A percentile compares a stretch with the other conserved stretches of the same genome.
Evolutionary conservation across 1,139 yeast species (phyloP).

Genomic region (Saccharomycopsis hybrid): DNA sequence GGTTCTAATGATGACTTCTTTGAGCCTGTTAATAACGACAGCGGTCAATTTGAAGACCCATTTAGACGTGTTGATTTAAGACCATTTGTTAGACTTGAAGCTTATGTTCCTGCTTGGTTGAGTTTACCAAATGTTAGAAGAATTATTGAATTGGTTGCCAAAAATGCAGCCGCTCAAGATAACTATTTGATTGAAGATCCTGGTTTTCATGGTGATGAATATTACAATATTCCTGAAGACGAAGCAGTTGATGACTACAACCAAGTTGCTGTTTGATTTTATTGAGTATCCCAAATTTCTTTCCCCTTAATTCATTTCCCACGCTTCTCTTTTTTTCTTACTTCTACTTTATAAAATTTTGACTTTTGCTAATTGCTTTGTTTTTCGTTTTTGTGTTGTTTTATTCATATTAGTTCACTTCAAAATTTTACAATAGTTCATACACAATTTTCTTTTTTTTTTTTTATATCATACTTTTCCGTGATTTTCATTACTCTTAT

Average conservation of each 20-base stretch:
- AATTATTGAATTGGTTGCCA: constrained; percentile 84
- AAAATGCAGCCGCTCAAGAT: constrained; percentile 48
- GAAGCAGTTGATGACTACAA: constrained; percentile 2
- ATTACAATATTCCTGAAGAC: constrained; percentile 11
- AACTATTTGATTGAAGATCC: constrained; percentile 15
- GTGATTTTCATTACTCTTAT: not conserved
- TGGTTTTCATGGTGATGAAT: constrained; percentile 15
- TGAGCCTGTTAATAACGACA: constrained; percentile 45
- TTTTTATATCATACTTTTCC: not conserved
- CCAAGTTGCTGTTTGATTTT: not conserved
- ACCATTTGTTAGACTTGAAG: constrained; percentile 84
- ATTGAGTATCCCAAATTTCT: not conserved
- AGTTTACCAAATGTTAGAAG: constrained; percentile 84
- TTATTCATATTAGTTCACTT: too few species aligned
- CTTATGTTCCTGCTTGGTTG: constrained; percentile 94
- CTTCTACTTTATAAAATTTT: too few species aligned
- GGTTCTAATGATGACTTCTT: constrained; percentile 60
- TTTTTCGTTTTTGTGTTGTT: not conserved
- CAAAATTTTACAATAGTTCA: not conserved
- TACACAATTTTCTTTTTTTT: too few species aligned
- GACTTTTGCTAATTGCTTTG: too few species aligned
- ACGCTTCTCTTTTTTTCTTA: not conserved
- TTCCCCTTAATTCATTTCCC: not conserved
- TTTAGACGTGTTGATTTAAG: constrained; percentile 83
- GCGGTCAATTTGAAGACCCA: constrained; percentile 83